Evolutionary conservation across 2,329 filamentous ascomycete species (phyloP).

Genomic region (Metarhizium rileyi): DNA sequence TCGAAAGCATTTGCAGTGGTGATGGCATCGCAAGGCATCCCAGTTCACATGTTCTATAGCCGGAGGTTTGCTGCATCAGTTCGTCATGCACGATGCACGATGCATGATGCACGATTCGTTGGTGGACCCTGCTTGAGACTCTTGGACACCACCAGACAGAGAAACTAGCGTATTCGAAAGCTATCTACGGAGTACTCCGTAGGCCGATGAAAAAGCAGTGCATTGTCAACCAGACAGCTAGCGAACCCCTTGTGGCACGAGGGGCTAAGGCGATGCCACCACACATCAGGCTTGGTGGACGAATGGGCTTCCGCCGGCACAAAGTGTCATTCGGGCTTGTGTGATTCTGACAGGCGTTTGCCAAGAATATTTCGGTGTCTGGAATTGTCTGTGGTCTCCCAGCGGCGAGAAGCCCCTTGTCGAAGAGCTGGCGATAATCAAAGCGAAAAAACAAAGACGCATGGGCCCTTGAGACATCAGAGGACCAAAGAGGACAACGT

Average conservation of each 20-base stretch:
- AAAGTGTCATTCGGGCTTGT: not conserved
- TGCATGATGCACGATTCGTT: not conserved
- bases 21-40: too few species aligned
- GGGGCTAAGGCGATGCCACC: not conserved
- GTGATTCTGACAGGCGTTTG: not conserved
- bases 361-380: not conserved
- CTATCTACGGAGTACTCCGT: too few species aligned
- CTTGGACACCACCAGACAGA: too few species aligned
- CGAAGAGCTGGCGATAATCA: not conserved
- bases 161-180: too few species aligned
- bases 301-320: not conserved
- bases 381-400: not conserved
- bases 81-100: not conserved
- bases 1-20: not conserved
- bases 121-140: too few species aligned
- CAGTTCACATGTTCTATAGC: not conserved
- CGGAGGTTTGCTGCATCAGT: not conserved
- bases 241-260: not conserved
- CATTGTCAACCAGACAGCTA: not conserved
- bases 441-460: not conserved
- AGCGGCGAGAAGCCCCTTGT: not conserved
- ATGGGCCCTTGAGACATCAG: not conserved
- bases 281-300: not conserved
- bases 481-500: not conserved
- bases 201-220: too few species aligned